These are phyloP conservation scores for Trifolium subterraneum DNA, from an alignment of 306 rosid species.

Conservation along the genomic window DNA sequence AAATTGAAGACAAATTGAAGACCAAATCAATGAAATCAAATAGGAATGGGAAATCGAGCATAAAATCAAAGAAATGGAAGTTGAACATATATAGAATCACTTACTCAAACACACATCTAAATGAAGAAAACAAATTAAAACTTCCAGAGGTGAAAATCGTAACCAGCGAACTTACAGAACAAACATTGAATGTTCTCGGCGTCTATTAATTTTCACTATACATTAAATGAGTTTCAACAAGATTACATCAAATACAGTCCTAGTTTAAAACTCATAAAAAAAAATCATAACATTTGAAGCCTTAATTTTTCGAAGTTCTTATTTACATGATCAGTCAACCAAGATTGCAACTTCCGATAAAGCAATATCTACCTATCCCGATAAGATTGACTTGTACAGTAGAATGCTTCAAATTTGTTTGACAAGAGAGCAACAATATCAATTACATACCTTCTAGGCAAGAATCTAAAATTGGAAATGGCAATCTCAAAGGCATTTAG, in stretches of 20 bases:
- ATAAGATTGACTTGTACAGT: neutral
- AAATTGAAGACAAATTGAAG: no score
- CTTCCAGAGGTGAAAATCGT: no score
- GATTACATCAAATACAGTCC: neutral
- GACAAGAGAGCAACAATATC: neutral
- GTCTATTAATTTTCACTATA: no score
- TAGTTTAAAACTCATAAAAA: neutral
- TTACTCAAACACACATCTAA: no score
- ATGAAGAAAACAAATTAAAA: no score
- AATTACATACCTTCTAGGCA: constrained; percentile 51
- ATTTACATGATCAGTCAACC: neutral
- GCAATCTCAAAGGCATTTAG: constrained; percentile 78
- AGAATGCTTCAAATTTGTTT: constrained; percentile 2
- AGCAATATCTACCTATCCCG: neutral
- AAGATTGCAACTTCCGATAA: neutral
- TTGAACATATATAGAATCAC: no score
- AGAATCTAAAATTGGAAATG: constrained; percentile 69
- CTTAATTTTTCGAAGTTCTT: neutral
- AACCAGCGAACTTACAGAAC: no score
- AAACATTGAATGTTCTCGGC: no score
- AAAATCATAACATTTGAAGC: neutral
- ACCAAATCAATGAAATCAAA: no score
- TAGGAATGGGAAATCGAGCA: no score
- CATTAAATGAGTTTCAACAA: no score
- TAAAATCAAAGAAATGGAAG: no score